Evolutionary conservation across 2,329 filamentous ascomycete genomes (phyloP).

Genomic region (Didymella pomorum): DNA sequence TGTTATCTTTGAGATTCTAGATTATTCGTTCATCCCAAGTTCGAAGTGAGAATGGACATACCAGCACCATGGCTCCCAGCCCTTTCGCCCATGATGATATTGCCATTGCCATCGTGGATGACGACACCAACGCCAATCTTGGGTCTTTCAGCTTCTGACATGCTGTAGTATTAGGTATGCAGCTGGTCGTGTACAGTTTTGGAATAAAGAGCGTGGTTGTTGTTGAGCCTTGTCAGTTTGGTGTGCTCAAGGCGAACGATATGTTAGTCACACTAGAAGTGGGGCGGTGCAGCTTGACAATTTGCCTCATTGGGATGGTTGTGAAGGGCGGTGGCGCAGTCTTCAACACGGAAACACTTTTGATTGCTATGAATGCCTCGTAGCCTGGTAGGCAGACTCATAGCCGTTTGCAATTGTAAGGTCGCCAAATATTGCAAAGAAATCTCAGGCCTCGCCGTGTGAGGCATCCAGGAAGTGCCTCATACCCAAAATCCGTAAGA

Average conservation of each 20-base stretch:
- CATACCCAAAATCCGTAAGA: neutral
- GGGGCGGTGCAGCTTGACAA: constrained; percentile 8
- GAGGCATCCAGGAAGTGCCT: neutral
- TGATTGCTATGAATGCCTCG: neutral
- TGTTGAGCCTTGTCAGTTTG: neutral
- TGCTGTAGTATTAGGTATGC: neutral
- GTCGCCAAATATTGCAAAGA: neutral
- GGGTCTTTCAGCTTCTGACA: constrained; percentile 38
- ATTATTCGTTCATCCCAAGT: too few relatives aligned
- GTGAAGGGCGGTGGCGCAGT: neutral
- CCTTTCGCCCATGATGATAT: constrained; percentile 59
- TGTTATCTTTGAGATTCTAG: too few relatives aligned
- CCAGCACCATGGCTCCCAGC: constrained; percentile 58
- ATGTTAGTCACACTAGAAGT: constrained; percentile 7
- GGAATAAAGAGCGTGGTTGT: too few relatives aligned
- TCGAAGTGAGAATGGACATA: constrained; percentile 23
- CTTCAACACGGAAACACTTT: neutral
- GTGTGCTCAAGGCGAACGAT: neutral
- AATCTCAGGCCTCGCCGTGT: neutral
- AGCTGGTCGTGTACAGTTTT: neutral
- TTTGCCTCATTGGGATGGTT: neutral
- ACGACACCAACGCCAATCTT: constrained; percentile 61
- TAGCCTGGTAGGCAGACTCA: too few relatives aligned
- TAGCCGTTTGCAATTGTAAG: neutral
- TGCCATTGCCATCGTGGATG: constrained; percentile 52